These are phyloP conservation scores for Phytophthora sp. DNA, from an alignment of 352 stramenopile species.

Conservation along the genomic window DNA sequence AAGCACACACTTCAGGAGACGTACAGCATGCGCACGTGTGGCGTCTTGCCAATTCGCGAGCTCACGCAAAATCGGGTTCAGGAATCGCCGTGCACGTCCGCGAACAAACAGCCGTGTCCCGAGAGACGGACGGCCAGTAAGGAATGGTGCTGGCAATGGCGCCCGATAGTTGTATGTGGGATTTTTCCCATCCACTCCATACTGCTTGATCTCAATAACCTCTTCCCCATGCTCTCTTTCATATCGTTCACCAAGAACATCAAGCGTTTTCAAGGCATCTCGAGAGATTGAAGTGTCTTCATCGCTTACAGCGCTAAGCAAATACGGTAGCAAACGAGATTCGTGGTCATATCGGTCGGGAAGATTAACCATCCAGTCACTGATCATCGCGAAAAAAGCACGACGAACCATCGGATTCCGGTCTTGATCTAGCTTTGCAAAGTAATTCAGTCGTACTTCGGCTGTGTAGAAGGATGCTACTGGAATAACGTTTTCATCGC, in stretches of 20 bases:
- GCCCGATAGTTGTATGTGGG: conserved; percentile 86
- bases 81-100: conserved; percentile 88
- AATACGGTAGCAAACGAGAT: conserved; percentile 93
- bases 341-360: conserved; percentile 95
- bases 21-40: conserved; percentile 83
- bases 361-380: conserved; percentile 90
- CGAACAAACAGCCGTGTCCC: conserved; percentile 93
- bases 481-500: conserved; percentile 95
- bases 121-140: conserved; percentile 74
- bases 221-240: conserved; percentile 79
- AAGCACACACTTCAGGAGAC: conserved; percentile 91
- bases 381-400: conserved; percentile 89
- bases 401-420: conserved; percentile 77
- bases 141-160: conserved; percentile 84
- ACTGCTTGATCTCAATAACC: conserved; percentile 94
- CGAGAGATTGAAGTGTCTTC: conserved; percentile 47
- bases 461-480: conserved; percentile 94
- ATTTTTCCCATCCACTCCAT: conserved; percentile 93
- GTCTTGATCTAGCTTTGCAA: conserved; percentile 93
- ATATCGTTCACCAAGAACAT: conserved; percentile 59
- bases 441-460: conserved; percentile 92
- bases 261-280: conserved; percentile 79
- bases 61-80: conserved; percentile 89
- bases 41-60: conserved; percentile 91
- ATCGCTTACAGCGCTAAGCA: conserved; percentile 91